Conservation (phyloP, 1,284 basidiomycete species). For the Naganishia sp. region DNA sequence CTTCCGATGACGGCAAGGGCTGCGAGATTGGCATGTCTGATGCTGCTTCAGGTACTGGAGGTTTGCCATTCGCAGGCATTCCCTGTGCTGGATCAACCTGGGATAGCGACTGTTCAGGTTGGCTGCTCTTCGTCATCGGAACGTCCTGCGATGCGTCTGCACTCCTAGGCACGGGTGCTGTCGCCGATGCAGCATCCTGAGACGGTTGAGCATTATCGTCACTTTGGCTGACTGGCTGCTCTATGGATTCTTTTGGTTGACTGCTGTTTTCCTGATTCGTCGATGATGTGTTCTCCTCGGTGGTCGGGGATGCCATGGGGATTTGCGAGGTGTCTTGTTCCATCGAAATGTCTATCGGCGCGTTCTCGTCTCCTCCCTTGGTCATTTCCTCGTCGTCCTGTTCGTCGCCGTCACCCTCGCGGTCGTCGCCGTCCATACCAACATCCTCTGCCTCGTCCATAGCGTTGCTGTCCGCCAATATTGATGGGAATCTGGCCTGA, state of each 20-base stretch:
- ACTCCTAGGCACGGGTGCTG: too few species aligned
- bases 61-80: too few species aligned
- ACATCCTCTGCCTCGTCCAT: constrained; percentile 19
- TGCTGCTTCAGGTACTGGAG: neutral
- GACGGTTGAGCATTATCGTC: neutral
- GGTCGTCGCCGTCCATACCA: constrained; percentile 11
- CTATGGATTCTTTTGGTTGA: neutral
- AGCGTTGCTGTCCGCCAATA: constrained; percentile 5
- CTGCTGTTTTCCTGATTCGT: neutral
- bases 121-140: neutral
- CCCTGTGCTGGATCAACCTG: too few species aligned
- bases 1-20: neutral
- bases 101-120: neutral
- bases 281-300: neutral
- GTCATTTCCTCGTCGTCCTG: constrained; percentile 9
- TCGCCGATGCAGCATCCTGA: neutral
- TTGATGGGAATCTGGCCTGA: constrained; percentile 16
- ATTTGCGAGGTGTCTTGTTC: constrained; percentile 4
- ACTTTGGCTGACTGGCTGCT: neutral
- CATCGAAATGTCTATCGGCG: neutral
- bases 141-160: neutral
- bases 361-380: constrained; percentile 6
- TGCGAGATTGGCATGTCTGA: neutral
- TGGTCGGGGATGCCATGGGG: neutral
- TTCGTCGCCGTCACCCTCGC: constrained; percentile 8